Percentiles rank a stretch among this genome's conserved stretches.
Conservation (phyloP, 1,139 yeast species). For the Blastobotrys buckinghamii region DNA sequence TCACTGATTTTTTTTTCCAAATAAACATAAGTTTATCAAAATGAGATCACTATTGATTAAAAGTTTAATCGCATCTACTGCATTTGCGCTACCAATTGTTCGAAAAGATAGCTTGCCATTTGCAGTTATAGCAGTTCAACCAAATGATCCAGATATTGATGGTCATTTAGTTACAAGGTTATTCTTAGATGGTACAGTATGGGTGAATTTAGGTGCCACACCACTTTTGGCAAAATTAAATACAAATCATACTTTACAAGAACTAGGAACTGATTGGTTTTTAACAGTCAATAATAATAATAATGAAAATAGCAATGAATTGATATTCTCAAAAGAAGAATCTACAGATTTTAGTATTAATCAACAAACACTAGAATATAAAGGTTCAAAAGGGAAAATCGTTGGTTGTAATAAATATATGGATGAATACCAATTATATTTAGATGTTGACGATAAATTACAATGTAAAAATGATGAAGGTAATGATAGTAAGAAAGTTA, state of each 20-base stretch:
- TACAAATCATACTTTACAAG: slow-evolving; percentile 1
- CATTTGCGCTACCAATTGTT: slow-evolving; percentile 1
- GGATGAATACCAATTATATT: slow-evolving; percentile 7
- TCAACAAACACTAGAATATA: background rate
- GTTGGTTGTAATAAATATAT: slow-evolving; percentile 6
- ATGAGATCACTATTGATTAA: background rate
- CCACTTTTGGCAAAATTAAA: slow-evolving; percentile 4
- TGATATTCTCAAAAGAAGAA: background rate
- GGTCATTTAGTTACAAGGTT: background rate
- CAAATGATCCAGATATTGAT: slow-evolving; percentile 5
- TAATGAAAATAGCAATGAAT: background rate
- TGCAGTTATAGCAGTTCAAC: slow-evolving; percentile 1
- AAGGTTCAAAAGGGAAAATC: background rate
- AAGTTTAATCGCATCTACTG: background rate
- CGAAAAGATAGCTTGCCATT: slow-evolving; percentile 8
- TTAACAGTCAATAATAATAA: background rate
- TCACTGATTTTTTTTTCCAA: background rate
- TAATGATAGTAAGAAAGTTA: background rate
- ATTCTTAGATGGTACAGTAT: slow-evolving; percentile 7
- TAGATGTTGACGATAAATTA: background rate
- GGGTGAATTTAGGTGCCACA: slow-evolving; percentile 5
- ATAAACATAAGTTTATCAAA: background rate
- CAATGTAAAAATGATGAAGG: slow-evolving; percentile 1
- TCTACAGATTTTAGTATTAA: background rate
- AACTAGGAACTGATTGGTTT: slow-evolving; percentile 1